A percentile compares a stretch with the other conserved stretches of the same genome.
These are phyloP conservation scores for Leishmania aethiopica DNA, from an alignment of 208 protist species.

Conservation along the genomic window DNA sequence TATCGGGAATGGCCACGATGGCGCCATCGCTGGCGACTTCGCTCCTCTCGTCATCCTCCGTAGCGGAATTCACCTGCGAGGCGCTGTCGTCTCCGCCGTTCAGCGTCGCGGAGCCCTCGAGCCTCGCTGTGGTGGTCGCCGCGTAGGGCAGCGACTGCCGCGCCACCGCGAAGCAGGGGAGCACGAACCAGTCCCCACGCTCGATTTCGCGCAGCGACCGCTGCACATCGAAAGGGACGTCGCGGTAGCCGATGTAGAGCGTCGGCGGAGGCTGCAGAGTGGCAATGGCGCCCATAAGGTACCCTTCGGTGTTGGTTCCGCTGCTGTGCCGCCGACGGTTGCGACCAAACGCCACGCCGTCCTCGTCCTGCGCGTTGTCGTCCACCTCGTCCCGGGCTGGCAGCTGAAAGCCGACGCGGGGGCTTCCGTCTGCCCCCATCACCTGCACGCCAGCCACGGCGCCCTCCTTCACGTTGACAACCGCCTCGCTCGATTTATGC, in stretches of 20 bases:
- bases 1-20: conserved; percentile 57
- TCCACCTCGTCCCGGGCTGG: conserved; percentile 4
- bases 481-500: not conserved
- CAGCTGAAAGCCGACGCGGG: conserved; percentile 14
- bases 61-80: not conserved
- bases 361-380: not conserved
- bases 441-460: not conserved
- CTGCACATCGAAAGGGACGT: conserved; percentile 59
- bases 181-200: conserved; percentile 69
- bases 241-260: conserved; percentile 70
- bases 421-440: not conserved
- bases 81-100: not conserved
- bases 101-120: not conserved
- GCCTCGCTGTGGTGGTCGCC: conserved; percentile 9
- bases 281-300: not conserved
- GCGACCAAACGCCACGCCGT: not conserved
- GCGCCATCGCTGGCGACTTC: conserved; percentile 27
- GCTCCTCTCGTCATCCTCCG: conserved; percentile 23
- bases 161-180: conserved; percentile 62
- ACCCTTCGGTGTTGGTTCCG: not conserved
- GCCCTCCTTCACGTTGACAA: not conserved
- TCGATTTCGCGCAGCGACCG: conserved; percentile 36
- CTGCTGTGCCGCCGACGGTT: conserved; percentile 18
- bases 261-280: conserved; percentile 39
- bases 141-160: conserved; percentile 38